phyloP scores from a whole-genome alignment of 306 rosid genomes.

The Hippophae gyantsensis region DNA sequence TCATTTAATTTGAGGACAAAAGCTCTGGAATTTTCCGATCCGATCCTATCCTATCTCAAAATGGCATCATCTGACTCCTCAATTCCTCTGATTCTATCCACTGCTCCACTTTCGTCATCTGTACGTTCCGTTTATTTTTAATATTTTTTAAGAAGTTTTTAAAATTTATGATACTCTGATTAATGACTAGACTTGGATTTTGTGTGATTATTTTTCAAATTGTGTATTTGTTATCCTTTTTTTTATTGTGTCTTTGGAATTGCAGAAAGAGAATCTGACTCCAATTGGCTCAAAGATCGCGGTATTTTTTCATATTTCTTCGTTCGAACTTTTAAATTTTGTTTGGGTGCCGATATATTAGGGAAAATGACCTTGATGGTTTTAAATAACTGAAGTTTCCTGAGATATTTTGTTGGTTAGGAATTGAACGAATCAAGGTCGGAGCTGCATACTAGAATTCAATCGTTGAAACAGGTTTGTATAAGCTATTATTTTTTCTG shows the following conservation, averaged over 20 bases:
- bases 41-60: too few species aligned
- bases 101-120: neutral
- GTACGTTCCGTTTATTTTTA: constrained; percentile 16
- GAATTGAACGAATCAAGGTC: constrained; percentile 86
- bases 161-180: too few species aligned
- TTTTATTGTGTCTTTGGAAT: neutral
- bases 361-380: neutral
- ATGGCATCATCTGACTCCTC: too few species aligned
- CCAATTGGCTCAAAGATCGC: constrained; percentile 61
- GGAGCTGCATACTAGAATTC: constrained; percentile 75
- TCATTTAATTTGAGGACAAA: too few species aligned
- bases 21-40: too few species aligned
- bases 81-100: too few species aligned
- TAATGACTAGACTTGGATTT: too few species aligned
- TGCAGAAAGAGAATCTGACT: constrained; percentile 68
- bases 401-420: constrained; percentile 23
- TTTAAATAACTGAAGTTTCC: neutral
- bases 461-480: constrained; percentile 64
- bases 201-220: neutral
- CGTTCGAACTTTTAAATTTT: neutral
- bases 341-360: constrained; percentile 4
- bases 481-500: neutral
- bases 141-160: too few species aligned
- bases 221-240: neutral
- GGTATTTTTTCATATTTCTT: constrained; percentile 22